A percentile compares a stretch with the other conserved stretches of the same genome.
Conservation (phyloP, 2,329 filamentous ascomycete genomes). For the Fusarium verrucosum region DNA sequence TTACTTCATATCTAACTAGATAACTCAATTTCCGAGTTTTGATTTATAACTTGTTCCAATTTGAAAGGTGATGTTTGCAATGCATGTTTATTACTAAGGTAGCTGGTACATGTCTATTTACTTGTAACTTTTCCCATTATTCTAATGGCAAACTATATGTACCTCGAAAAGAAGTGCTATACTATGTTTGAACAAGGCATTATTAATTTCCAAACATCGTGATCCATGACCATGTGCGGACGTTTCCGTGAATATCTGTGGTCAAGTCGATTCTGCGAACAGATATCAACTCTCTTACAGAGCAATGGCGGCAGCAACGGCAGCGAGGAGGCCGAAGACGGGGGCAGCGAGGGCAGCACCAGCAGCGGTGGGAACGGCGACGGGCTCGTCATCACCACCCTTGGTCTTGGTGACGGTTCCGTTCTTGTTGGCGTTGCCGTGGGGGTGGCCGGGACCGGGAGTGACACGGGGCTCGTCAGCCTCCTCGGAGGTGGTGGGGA, state of each 20-base stretch:
- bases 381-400: too few species aligned
- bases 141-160: conserved; percentile 9
- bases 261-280: neutral
- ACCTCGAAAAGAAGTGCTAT: conserved; percentile 1
- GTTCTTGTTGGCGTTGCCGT: too few species aligned
- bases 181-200: conserved; percentile 4
- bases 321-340: conserved; percentile 45
- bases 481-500: conserved; percentile 22
- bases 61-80: neutral
- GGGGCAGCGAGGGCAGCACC: conserved; percentile 41
- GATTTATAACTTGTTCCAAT: neutral
- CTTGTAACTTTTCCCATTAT: conserved; percentile 22
- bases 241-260: neutral
- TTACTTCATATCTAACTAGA: too few species aligned
- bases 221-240: neutral
- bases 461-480: conserved; percentile 16
- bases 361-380: conserved; percentile 14
- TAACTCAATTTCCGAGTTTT: too few species aligned
- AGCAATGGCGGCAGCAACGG: conserved; percentile 47
- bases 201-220: conserved; percentile 12
- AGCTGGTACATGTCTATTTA: conserved; percentile 26
- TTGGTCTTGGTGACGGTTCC: conserved; percentile 17
- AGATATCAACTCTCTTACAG: conserved; percentile 42
- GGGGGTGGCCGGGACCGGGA: conserved; percentile 14
- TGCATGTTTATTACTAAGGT: conserved; percentile 17